Evolutionary conservation across 2,329 filamentous ascomycete genomes (phyloP).

Genomic region (Sporothrix dimorphospora): DNA sequence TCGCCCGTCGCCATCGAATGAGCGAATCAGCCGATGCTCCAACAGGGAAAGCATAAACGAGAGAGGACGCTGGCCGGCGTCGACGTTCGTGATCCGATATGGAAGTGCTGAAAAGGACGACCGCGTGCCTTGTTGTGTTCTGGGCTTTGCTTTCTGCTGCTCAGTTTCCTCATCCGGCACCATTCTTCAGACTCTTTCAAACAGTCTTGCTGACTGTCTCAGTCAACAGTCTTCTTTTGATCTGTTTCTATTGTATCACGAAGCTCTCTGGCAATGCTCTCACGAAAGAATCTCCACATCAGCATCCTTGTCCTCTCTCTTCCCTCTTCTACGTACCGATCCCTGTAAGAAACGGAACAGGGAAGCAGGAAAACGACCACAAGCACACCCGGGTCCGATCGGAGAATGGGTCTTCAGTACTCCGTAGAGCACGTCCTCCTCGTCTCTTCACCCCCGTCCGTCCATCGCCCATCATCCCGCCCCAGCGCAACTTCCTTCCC

Average conservation of each 20-base stretch:
- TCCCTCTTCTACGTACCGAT: too few species aligned
- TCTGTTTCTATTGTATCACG: neutral
- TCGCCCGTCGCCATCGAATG: neutral
- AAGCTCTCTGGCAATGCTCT: neutral
- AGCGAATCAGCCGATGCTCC: constrained; percentile 12
- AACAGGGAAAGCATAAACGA: constrained; percentile 16
- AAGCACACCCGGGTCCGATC: constrained; percentile 4
- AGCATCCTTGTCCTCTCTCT: neutral
- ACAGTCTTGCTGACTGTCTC: neutral
- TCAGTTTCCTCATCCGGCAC: neutral
- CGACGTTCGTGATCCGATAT: neutral
- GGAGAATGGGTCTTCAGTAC: constrained; percentile 6
- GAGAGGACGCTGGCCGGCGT: neutral
- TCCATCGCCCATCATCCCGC: neutral
- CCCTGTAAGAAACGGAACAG: neutral
- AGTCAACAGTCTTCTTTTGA: neutral
- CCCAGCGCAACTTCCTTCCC: constrained; percentile 5
- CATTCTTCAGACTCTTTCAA: neutral
- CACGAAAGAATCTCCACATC: neutral
- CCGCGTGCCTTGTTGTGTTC: constrained; percentile 12
- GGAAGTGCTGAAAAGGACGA: neutral
- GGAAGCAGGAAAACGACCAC: neutral
- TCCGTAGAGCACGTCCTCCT: neutral
- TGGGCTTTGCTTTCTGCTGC: neutral
- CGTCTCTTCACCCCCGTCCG: neutral